Evolutionary conservation across 2,329 filamentous ascomycete species (phyloP).

Genomic region (Aspergillus ochraceoroseus): DNA sequence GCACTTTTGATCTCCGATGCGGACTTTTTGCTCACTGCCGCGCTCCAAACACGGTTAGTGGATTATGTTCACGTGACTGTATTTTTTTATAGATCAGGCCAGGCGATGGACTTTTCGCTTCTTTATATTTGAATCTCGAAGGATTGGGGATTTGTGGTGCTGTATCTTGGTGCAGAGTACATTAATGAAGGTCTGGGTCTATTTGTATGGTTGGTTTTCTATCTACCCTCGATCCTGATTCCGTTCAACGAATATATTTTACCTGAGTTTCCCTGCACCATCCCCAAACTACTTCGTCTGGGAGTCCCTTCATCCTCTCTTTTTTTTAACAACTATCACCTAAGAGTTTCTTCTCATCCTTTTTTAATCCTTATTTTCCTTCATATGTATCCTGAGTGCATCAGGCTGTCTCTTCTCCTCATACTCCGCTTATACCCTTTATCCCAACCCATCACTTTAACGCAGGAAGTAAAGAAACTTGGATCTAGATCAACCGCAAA

Average conservation of each 20-base stretch:
- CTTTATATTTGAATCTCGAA: not conserved
- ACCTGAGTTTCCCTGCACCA: not conserved
- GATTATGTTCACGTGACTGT: conserved; percentile 14
- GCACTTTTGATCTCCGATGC: conserved; percentile 25
- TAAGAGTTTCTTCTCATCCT: too few species aligned
- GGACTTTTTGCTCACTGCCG: conserved; percentile 32
- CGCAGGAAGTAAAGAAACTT: too few species aligned
- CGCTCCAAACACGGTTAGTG: conserved; percentile 20
- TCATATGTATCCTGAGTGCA: too few species aligned
- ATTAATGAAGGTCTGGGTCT: not conserved
- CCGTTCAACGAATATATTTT: not conserved
- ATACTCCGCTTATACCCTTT: too few species aligned
- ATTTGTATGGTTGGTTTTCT: not conserved
- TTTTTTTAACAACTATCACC: too few species aligned
- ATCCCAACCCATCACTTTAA: too few species aligned
- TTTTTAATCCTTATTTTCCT: too few species aligned
- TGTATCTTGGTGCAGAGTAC: not conserved
- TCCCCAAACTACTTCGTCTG: not conserved
- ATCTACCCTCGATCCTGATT: not conserved
- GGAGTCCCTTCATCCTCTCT: not conserved
- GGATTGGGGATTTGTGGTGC: not conserved
- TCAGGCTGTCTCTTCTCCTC: too few species aligned
- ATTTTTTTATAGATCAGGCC: conserved; percentile 12
- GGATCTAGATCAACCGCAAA: too few species aligned
- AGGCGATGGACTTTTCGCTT: conserved; percentile 1